Evolutionary conservation across 305 asterid species (phyloP).

Genomic region (Lippia alba): DNA sequence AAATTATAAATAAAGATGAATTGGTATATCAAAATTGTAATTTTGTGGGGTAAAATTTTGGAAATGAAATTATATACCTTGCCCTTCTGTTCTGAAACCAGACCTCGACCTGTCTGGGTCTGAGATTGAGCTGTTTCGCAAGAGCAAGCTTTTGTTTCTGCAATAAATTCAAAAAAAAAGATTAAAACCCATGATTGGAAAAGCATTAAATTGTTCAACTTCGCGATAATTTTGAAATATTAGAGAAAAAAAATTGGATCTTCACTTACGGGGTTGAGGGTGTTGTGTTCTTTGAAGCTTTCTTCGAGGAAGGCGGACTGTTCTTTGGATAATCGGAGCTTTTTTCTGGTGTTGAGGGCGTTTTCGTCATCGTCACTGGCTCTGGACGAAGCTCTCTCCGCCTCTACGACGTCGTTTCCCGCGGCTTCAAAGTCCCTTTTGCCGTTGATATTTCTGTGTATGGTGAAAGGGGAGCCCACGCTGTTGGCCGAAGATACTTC

Average conservation of each 20-base stretch:
- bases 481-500: constrained; percentile 70
- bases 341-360: constrained; percentile 51
- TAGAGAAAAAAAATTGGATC: background rate
- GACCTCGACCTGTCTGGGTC: constrained; percentile 85
- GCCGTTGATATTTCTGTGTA: constrained; percentile 33
- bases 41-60: too few species aligned
- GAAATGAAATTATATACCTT: constrained; percentile 44
- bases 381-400: constrained; percentile 49
- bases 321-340: constrained; percentile 68
- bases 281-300: constrained; percentile 71
- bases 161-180: background rate
- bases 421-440: constrained; percentile 40
- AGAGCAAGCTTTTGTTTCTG: constrained; percentile 82
- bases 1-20: too few species aligned
- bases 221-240: background rate
- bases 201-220: too few species aligned
- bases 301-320: constrained; percentile 82
- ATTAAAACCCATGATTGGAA: background rate
- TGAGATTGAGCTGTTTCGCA: constrained; percentile 75
- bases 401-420: constrained; percentile 48
- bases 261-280: constrained; percentile 70
- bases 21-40: too few species aligned
- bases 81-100: constrained; percentile 94
- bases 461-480: constrained; percentile 46
- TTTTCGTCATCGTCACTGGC: constrained; percentile 70